Conservation (phyloP, 2,329 filamentous ascomycete species). For the Hysterium pulicare region DNA sequence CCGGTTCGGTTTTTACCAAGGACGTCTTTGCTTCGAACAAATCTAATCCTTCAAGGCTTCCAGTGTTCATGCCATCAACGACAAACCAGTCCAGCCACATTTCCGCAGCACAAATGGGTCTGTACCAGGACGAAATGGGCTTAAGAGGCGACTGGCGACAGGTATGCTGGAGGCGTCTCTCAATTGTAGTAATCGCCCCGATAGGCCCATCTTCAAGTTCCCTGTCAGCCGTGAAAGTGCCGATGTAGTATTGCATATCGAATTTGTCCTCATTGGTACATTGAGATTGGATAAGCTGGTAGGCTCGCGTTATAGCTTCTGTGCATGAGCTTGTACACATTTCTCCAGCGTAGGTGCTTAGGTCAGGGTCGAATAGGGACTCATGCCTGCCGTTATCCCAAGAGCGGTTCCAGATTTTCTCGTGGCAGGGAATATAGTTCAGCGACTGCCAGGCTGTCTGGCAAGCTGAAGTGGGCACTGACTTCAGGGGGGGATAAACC, state of each 20-base stretch:
- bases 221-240: slow-evolving; percentile 7
- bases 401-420: slow-evolving; percentile 13
- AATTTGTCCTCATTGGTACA: slow-evolving; percentile 11
- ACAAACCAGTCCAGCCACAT: slow-evolving; percentile 11
- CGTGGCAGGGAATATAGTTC: slow-evolving; percentile 8
- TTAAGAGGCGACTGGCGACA: slow-evolving; percentile 5
- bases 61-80: slow-evolving; percentile 12
- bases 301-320: slow-evolving; percentile 4
- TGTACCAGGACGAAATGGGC: background rate
- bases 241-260: slow-evolving; percentile 7
- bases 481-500: slow-evolving; percentile 7
- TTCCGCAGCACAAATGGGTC: slow-evolving; percentile 1
- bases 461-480: slow-evolving; percentile 2
- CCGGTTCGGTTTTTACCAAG: slow-evolving; percentile 1
- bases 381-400: slow-evolving; percentile 12
- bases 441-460: slow-evolving; percentile 7
- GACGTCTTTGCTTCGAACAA: slow-evolving; percentile 4
- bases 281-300: slow-evolving; percentile 7
- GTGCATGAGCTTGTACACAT: slow-evolving; percentile 5
- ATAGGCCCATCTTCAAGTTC: slow-evolving; percentile 9
- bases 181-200: slow-evolving; percentile 6
- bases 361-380: slow-evolving; percentile 10
- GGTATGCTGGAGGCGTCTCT: slow-evolving; percentile 6
- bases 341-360: slow-evolving; percentile 2
- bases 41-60: slow-evolving; percentile 9